Evolutionary conservation across 2,329 filamentous ascomycete genomes (phyloP), one percentile per base, ranked within the genome.

Genomic region (Colletotrichum destructivum): DNA sequence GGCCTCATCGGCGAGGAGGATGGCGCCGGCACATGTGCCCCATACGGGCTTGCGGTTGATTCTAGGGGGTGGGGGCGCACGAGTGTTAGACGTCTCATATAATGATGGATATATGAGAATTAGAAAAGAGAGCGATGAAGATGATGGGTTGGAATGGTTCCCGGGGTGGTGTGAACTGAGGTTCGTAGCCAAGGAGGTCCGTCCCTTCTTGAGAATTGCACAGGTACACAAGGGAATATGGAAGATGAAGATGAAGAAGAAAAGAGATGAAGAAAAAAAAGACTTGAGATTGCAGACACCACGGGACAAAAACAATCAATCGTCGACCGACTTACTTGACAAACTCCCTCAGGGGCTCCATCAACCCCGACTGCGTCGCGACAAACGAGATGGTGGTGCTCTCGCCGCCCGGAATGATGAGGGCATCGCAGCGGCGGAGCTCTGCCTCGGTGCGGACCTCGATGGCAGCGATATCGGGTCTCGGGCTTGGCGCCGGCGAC

Each of bases 1-100:
- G 61, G 95, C 96, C 70, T 93, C 91, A 78, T 98, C 93, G 2
- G 95, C 93, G 61, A 99, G 91, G 60, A 98, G 85, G 76, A 99
- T 98, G 69, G 98, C 88, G 12, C 96, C 96, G 15, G 96, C 96
- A 81, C 96, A 99, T 23, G 96, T 98, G 68, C 96, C 96, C 96
- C 96, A 99, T 31, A 93, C 94, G 13, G 95, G 95, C 76, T 93
- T 95, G 75, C 92, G 90, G 63, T 90, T 85, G 51, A 93, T 85
- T 78, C 94, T 96, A 35, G 2, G 31, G 8, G 31, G 5, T 1
- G 74, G 51, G 42, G 23, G n/a, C 51, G 40, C 15, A 31, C 18
- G n/a, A 40, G 38, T 40, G 46, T 55, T 57, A 44, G 35, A 35
- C 15, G 4, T 63, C 64, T 57, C 46, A 23, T 31, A 12, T 5